Conservation (phyloP, 2,329 filamentous ascomycete species). For the Aspergillus caelatus region DNA sequence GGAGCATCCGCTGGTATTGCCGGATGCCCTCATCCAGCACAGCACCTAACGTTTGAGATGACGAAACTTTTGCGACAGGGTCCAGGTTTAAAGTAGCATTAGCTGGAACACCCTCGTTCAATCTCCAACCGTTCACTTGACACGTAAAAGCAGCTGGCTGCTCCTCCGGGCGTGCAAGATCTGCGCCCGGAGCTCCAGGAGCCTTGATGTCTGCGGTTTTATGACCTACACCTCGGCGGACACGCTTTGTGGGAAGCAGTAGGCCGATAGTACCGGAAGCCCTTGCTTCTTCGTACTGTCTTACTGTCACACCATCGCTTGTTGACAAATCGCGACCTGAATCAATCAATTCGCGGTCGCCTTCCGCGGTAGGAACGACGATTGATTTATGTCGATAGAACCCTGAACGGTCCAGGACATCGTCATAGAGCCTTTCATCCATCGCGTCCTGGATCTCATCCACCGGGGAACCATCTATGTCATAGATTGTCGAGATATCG, state of each 20-base stretch:
- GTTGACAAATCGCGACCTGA: constrained; percentile 76
- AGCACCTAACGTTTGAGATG: constrained; percentile 77
- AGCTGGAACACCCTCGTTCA: constrained; percentile 66
- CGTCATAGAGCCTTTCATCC: constrained; percentile 91
- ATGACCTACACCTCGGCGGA: constrained; percentile 49
- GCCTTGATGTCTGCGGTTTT: constrained; percentile 55
- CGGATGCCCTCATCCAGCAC: constrained; percentile 88
- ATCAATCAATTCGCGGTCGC: constrained; percentile 79
- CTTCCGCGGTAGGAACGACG: constrained; percentile 72
- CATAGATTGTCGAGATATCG: constrained; percentile 84
- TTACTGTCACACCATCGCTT: constrained; percentile 72
- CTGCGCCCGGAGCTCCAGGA: constrained; percentile 52
- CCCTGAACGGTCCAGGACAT: constrained; percentile 88
- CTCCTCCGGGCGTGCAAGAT: constrained; percentile 67
- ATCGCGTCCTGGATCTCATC: constrained; percentile 76
- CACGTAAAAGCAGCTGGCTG: constrained; percentile 77
- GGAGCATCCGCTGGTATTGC: constrained; percentile 82
- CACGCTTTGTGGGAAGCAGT: constrained; percentile 45
- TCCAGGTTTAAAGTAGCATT: constrained; percentile 73
- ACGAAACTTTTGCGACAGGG: constrained; percentile 61
- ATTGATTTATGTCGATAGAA: constrained; percentile 81
- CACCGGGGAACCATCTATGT: constrained; percentile 65
- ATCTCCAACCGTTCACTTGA: constrained; percentile 77
- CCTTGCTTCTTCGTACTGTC: constrained; percentile 70
- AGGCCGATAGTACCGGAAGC: constrained; percentile 57